phyloP scores from a whole-genome alignment of 2,329 filamentous ascomycete genomes.

The Clarireedia hainanense region DNA sequence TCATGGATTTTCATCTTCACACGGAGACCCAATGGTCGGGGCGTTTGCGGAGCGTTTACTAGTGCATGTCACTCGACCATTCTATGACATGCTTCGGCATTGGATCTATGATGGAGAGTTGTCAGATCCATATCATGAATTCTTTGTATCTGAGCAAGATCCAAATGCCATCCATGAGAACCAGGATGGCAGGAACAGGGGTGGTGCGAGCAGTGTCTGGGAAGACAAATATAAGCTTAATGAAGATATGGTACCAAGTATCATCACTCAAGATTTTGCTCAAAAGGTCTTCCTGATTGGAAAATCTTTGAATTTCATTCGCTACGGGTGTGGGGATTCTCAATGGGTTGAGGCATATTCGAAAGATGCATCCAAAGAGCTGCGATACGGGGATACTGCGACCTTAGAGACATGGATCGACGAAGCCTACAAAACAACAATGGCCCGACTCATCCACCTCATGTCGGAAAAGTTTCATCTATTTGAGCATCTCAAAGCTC shows the following conservation, averaged over 20 bases:
- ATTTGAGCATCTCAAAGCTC: conserved; percentile 81
- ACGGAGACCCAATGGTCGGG: conserved; percentile 91
- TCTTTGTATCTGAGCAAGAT: conserved; percentile 84
- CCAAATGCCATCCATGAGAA: conserved; percentile 37
- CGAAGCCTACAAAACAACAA: conserved; percentile 94
- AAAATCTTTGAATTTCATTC: conserved; percentile 96
- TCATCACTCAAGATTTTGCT: conserved; percentile 88
- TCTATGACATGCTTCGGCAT: conserved; percentile 90
- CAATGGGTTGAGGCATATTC: conserved; percentile 95
- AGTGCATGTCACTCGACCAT: conserved; percentile 79
- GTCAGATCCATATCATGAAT: conserved; percentile 91
- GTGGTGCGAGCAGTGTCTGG: conserved; percentile 83
- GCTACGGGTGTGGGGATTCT: conserved; percentile 88
- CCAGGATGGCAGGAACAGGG: conserved; percentile 42
- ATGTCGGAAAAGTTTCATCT: conserved; percentile 95
- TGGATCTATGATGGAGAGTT: conserved; percentile 99
- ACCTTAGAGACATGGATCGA: conserved; percentile 90
- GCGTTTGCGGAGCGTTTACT: conserved; percentile 87
- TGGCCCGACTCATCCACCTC: conserved; percentile 85
- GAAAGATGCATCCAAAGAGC: conserved; percentile 82
- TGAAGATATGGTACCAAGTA: conserved; percentile 80
- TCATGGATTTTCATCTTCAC: conserved; percentile 84
- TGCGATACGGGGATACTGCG: conserved; percentile 87
- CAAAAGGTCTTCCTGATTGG: conserved; percentile 96
- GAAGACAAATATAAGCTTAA: conserved; percentile 93